phyloP scores from a whole-genome alignment of 306 rosid species.

The Luffa aegyptiaca region DNA sequence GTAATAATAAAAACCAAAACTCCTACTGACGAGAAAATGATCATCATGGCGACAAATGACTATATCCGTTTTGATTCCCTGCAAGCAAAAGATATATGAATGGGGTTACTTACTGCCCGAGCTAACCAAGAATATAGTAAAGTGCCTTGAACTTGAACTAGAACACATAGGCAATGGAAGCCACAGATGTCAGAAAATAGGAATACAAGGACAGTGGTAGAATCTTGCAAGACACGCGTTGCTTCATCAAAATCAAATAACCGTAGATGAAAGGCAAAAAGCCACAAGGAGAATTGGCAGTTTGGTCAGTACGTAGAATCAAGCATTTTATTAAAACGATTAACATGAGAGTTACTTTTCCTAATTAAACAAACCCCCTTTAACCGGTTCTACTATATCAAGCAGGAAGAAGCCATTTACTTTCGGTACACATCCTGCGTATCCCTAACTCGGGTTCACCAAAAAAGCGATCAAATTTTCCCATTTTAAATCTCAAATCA shows the following conservation, averaged over 20 bases:
- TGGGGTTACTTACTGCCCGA: neutral
- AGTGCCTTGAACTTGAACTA: neutral
- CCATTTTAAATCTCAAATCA: neutral
- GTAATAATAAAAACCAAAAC: neutral
- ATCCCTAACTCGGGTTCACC: neutral
- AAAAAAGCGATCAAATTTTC: neutral
- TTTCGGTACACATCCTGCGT: neutral
- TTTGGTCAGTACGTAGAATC: neutral
- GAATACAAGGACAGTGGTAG: neutral
- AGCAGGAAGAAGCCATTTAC: neutral
- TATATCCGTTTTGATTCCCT: conserved; percentile 79
- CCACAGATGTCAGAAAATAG: neutral
- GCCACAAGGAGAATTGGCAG: neutral
- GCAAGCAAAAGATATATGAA: conserved; percentile 14
- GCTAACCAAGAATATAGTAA: neutral
- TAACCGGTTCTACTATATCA: neutral
- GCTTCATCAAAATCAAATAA: neutral
- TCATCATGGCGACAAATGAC: conserved; percentile 63
- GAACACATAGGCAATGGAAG: neutral
- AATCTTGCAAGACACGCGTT: neutral
- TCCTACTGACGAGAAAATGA: conserved; percentile 57
- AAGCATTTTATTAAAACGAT: neutral
- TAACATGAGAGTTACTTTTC: neutral
- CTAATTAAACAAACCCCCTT: neutral
- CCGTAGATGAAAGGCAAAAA: neutral